These are phyloP conservation scores for Epichloe bromicola DNA, from an alignment of 2,329 filamentous ascomycete species.

Conservation along the genomic window DNA sequence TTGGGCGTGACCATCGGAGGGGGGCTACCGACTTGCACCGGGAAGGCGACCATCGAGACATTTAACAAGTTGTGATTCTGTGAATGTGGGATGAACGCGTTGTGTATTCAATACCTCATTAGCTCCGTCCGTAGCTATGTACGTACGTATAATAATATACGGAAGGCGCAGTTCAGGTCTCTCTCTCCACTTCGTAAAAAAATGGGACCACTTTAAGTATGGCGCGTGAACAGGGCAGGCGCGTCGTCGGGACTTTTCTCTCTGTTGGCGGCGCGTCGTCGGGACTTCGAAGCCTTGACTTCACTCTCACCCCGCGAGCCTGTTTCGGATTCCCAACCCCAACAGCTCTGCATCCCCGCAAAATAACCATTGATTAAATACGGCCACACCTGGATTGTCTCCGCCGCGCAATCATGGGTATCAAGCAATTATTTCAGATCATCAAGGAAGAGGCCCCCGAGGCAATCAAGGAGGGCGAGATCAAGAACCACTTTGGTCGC, in stretches of 20 bases:
- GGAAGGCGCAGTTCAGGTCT: too few species aligned
- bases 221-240: constrained; percentile 1
- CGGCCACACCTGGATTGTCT: background rate
- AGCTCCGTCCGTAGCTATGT: too few species aligned
- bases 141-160: too few species aligned
- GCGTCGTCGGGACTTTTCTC: constrained; percentile 2
- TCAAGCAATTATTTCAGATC: constrained; percentile 64
- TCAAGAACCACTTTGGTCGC: constrained; percentile 96
- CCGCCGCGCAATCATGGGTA: constrained; percentile 36
- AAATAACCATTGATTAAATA: background rate
- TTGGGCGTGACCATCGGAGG: constrained; percentile 9
- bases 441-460: constrained; percentile 91
- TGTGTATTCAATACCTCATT: too few species aligned
- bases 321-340: background rate
- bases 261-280: background rate
- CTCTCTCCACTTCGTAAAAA: background rate
- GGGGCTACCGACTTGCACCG: constrained; percentile 18
- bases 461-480: constrained; percentile 90
- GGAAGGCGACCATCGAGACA: constrained; percentile 31
- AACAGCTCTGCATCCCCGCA: background rate
- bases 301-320: background rate
- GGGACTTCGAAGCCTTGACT: background rate
- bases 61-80: constrained; percentile 7
- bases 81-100: too few species aligned
- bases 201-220: constrained; percentile 9